phyloP scores from a whole-genome alignment of 2,329 filamentous ascomycete species.

The Cladosporium phlei region DNA sequence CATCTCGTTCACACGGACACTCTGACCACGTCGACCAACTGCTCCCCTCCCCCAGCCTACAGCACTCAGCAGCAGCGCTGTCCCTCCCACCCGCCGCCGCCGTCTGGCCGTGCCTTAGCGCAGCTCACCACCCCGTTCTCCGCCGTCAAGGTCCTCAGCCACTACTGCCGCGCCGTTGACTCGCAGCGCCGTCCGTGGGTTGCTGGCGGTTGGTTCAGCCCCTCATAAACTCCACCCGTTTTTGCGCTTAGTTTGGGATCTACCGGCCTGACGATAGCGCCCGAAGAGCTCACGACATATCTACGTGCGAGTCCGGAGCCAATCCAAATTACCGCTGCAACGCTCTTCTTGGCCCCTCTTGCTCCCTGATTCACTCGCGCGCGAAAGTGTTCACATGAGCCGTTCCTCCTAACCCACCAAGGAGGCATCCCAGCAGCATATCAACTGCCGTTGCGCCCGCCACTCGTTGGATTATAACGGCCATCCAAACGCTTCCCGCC shows the following conservation, averaged over 20 bases:
- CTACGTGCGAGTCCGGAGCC: slow-evolving; percentile 12
- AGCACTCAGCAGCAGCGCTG: not conserved
- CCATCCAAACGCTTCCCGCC: slow-evolving; percentile 12
- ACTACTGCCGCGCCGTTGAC: slow-evolving; percentile 12
- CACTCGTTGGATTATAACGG: slow-evolving; percentile 10
- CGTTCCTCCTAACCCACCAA: slow-evolving; percentile 8
- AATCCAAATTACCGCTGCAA: slow-evolving; percentile 14
- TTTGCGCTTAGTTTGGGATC: slow-evolving; percentile 12
- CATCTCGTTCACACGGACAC: too few relatives aligned
- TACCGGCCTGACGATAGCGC: slow-evolving; percentile 14
- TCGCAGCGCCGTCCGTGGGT: slow-evolving; percentile 12
- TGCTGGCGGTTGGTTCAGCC: slow-evolving; percentile 13
- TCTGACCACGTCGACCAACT: not conserved
- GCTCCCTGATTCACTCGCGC: slow-evolving; percentile 14
- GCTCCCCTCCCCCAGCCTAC: slow-evolving; percentile 2
- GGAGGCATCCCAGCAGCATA: slow-evolving; percentile 12
- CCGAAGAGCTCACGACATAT: slow-evolving; percentile 13
- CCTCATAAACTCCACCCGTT: slow-evolving; percentile 12
- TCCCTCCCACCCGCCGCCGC: slow-evolving; percentile 1
- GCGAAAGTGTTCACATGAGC: slow-evolving; percentile 14
- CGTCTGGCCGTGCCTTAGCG: slow-evolving; percentile 1
- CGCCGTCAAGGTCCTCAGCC: not conserved
- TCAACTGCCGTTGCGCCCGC: slow-evolving; percentile 12
- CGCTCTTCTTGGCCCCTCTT: slow-evolving; percentile 12
- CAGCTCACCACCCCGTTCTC: not conserved